Percentiles rank a stretch among this genome's conserved stretches.
Evolutionary conservation across 139 green algal genomes (phyloP).

Genomic region (Axilococcus clingmanii): DNA sequence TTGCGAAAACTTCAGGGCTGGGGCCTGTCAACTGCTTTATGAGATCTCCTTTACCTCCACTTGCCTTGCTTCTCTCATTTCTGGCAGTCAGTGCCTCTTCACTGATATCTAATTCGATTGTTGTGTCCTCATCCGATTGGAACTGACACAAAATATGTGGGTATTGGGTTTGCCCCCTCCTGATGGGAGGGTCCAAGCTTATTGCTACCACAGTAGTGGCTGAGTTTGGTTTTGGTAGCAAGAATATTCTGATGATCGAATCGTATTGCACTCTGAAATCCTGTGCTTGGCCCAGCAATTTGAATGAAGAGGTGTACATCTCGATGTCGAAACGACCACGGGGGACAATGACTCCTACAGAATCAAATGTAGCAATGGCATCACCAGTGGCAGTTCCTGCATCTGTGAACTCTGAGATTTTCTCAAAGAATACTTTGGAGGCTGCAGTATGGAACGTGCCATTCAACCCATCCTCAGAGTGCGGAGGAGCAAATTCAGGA

Average conservation of each 20-base stretch:
- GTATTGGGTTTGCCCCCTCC: constrained; percentile 96
- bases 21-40: constrained; percentile 41
- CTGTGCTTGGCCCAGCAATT: constrained; percentile 64
- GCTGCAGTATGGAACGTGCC: constrained; percentile 3
- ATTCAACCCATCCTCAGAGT: neutral
- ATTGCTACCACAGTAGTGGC: constrained; percentile 86
- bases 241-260: constrained; percentile 77
- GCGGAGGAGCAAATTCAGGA: constrained; percentile 6
- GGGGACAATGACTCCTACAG: constrained; percentile 62
- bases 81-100: constrained; percentile 62
- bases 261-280: constrained; percentile 94
- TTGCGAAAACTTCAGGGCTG: constrained; percentile 77
- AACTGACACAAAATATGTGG: constrained; percentile 87
- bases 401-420: constrained; percentile 37
- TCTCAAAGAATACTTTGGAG: constrained; percentile 48
- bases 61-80: constrained; percentile 84
- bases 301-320: constrained; percentile 47
- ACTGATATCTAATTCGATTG: constrained; percentile 67
- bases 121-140: constrained; percentile 63
- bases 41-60: constrained; percentile 45
- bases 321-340: constrained; percentile 72
- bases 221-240: constrained; percentile 78
- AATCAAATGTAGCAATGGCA: constrained; percentile 63
- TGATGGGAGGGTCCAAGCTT: constrained; percentile 86
- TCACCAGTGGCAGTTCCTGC: constrained; percentile 53